Conservation (phyloP, 805 yeast genomes). For the Diddensiella transvaalensis region DNA sequence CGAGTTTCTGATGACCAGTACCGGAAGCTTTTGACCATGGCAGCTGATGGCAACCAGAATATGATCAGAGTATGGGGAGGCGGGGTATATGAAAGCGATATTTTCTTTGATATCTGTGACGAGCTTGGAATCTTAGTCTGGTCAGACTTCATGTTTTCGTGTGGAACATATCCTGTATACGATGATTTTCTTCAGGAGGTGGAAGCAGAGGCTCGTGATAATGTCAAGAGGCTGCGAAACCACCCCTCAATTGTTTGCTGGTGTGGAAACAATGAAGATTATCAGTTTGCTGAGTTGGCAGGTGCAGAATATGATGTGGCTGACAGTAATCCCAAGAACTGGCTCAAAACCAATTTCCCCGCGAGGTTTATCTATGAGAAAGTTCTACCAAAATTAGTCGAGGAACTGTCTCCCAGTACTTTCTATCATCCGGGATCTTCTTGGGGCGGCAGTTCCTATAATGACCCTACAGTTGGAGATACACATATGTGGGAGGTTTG, state of each 20-base stretch:
- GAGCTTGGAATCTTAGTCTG: constrained; percentile 43
- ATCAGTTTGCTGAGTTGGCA: constrained; percentile 40
- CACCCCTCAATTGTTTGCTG: constrained; percentile 38
- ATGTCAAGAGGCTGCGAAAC: constrained; percentile 40
- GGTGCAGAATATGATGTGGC: constrained; percentile 17
- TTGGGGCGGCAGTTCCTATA: constrained; percentile 7
- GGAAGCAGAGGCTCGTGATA: constrained; percentile 36
- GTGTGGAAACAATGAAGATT: constrained; percentile 47
- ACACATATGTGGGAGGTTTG: constrained; percentile 14
- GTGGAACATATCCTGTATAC: constrained; percentile 49
- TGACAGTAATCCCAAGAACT: constrained; percentile 12
- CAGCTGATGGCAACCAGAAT: constrained; percentile 39
- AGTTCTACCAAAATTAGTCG: constrained; percentile 36
- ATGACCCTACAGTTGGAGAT: constrained; percentile 10
- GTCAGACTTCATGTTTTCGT: constrained; percentile 56
- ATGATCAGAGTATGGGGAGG: constrained; percentile 50
- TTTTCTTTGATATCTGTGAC: constrained; percentile 43
- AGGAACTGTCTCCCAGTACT: constrained; percentile 13
- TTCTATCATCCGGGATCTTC: constrained; percentile 14
- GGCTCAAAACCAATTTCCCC: constrained; percentile 34
- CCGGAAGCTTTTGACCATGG: constrained; percentile 34
- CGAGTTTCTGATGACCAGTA: constrained; percentile 34
- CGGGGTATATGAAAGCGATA: constrained; percentile 42
- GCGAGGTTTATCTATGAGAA: constrained; percentile 42
- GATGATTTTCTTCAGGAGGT: constrained; percentile 36